Base-by-base conservation (phyloP, 2,329 filamentous ascomycete genomes). In the Cryphonectria japonica region DNA sequence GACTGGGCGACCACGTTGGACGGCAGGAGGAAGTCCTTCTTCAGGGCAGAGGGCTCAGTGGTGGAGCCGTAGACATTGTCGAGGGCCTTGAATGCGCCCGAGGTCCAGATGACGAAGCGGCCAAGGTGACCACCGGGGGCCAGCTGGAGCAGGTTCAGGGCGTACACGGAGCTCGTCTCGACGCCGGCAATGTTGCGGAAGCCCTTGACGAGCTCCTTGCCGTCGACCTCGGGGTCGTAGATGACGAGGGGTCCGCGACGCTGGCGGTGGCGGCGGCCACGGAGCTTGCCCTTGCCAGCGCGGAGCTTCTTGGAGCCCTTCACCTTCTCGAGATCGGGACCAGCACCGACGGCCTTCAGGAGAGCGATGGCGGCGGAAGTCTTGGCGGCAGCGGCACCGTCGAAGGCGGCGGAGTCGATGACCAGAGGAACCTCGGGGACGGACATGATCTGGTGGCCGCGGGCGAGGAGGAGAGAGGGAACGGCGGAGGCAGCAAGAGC, bases 101-200 rank as follows among this genome's bases (percentile, higher is more conserved):
- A 99, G 80, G 96, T 96, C 96, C 96, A 99, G 90, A 99, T 89
- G 85, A 99, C 90, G 91, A 99, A 99, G 82, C 96, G 96, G 80
- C 96, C 96, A 79, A 99, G 93, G 88, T 99, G 96, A 81, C 96
- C 97, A 89, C 96, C 96, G 78, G 96, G 96, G 77, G 96, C 96
- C 83, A 99, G 94, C 90, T 99, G 96, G 84, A 99, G 94, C 81
- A 98, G 95, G 91, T 98, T 98, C 81, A 99, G 91, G 76, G 94
- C 88, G 86, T 92, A 95, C 85, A 98, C 95, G 78, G 95, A 92
- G 82, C 89, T 95, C 77, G 94, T 97, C 93, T 99, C 96, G 78
- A 98, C 95, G 87, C 96, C 96, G 81, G 96, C 91, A 82, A 99
- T 93, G 92, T 99, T 99, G 89, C 96, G 95, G 93, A 98, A 98